phyloP scores from a whole-genome alignment of 148 eudicot genomes.

The Silene uniflora region DNA sequence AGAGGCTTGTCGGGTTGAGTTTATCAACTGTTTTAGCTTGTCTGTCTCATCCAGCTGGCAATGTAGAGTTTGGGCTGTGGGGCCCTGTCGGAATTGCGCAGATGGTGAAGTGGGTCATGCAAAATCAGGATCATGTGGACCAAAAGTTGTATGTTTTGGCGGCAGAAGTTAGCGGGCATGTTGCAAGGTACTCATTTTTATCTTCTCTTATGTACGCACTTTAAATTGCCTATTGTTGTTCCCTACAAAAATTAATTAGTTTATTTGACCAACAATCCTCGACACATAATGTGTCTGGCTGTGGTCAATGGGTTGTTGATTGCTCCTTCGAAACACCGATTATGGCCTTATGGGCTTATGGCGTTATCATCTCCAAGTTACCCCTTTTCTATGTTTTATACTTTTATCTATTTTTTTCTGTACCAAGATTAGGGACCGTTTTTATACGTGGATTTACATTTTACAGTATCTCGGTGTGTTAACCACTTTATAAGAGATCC shows the following conservation, averaged over 20 bases:
- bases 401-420: background rate
- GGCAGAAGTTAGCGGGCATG: slow-evolving; percentile 39
- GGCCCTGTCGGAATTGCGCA: slow-evolving; percentile 53
- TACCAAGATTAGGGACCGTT: background rate
- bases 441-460: background rate
- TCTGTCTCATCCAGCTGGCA: slow-evolving; percentile 19
- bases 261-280: background rate
- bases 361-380: background rate
- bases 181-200: slow-evolving; percentile 43
- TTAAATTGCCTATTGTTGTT: background rate
- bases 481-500: too few relatives aligned
- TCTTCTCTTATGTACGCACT: slow-evolving; percentile 1
- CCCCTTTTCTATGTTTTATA: background rate
- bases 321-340: background rate
- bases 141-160: slow-evolving; percentile 43
- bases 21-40: slow-evolving; percentile 34
- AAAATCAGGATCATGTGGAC: slow-evolving; percentile 31
- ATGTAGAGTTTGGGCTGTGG: slow-evolving; percentile 32
- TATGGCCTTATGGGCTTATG: background rate
- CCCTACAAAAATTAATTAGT: background rate
- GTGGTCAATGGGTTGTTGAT: background rate
- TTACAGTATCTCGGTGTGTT: too few relatives aligned
- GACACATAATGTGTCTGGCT: background rate
- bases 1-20: slow-evolving; percentile 65
- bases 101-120: slow-evolving; percentile 65